Evolutionary conservation across 164 flowering plant genomes (phyloP).

Genomic region (Cinnamomum micranthum): DNA sequence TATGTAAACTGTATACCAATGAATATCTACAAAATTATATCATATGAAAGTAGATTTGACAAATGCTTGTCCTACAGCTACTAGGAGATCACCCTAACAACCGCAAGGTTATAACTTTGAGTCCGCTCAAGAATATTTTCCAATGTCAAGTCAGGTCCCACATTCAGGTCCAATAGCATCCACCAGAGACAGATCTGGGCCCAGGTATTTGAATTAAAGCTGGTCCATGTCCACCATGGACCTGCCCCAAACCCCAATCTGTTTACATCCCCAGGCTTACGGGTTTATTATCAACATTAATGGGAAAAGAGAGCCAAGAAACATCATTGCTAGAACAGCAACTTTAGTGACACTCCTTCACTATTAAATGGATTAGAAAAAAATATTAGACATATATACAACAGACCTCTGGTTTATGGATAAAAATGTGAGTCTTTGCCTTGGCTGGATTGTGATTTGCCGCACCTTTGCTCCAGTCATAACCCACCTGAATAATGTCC

Average conservation of each 20-base stretch:
- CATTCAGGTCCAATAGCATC: no score
- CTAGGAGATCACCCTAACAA: no score
- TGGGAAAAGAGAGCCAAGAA: not conserved
- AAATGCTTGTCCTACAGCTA: no score
- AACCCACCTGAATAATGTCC: slow-evolving; percentile 48
- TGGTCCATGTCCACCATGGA: not conserved
- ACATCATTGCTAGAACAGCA: not conserved
- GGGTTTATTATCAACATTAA: not conserved
- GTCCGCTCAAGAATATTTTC: no score
- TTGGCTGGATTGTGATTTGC: slow-evolving; percentile 80
- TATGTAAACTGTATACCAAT: no score
- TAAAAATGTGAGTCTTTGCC: slow-evolving; percentile 58
- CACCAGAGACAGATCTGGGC: not conserved
- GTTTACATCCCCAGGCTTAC: not conserved
- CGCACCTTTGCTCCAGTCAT: slow-evolving; percentile 97
- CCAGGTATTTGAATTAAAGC: not conserved
- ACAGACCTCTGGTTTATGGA: slow-evolving; percentile 72
- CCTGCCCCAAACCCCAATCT: no score
- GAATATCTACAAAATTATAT: no score
- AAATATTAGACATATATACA: not conserved
- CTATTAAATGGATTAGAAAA: not conserved
- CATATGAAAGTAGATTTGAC: no score
- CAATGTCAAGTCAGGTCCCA: no score
- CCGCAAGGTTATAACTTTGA: no score
- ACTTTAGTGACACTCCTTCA: not conserved